Base-by-base conservation (phyloP, 2,329 filamentous ascomycete species). In the Emmonsiellopsis sp. region DNA sequence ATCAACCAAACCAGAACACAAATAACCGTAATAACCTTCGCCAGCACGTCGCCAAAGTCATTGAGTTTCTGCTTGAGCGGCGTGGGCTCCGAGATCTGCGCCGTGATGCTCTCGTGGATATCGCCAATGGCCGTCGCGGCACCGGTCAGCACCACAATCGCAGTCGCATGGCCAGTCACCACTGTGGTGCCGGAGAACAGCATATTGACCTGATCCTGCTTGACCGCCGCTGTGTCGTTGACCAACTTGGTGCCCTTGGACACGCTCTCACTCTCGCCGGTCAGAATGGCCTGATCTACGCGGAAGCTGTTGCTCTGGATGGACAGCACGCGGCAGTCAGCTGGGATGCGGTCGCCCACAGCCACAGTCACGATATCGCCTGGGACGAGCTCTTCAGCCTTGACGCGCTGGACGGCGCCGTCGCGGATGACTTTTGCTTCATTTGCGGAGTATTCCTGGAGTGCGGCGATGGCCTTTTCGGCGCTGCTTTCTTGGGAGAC, bases 361-460 rank as follows among this genome's bases (percentile, higher is more conserved):
- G 90, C 78, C 46, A 98, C 82, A 40, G 87, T 86, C 53, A 98
- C 79, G 55, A 98, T 83, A 68, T 98, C 93, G 64, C 93, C 93
- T 10, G 94, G 93, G 27, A 98, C 93, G 61, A 98, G 75, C 60
- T 97, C 90, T 65, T 98, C 93, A n/a, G 93, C 93, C 77, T 93
- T 95, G 74, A 98, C 76, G 61, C 87, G 83, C 59, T 84, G 82
- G 57, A 92, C 77, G 62, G 85, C 82, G 49, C 92, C 90, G 74
- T 92, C 85, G 64, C 93, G 87, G 55, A 95, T 71, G 51, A 95
- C 92, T 68, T 92, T 98, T 62, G 93, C 92, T 72, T 95, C 89
- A 72, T 97, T 98, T 65, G 93, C 93, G 33, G 92, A 97, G 75
- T 98, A 98, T 80, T 98, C 92, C 74, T 98, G 93, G 54, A 98